Conservation (phyloP, 768 basidiomycete species). For the Leccinum imitatum region DNA sequence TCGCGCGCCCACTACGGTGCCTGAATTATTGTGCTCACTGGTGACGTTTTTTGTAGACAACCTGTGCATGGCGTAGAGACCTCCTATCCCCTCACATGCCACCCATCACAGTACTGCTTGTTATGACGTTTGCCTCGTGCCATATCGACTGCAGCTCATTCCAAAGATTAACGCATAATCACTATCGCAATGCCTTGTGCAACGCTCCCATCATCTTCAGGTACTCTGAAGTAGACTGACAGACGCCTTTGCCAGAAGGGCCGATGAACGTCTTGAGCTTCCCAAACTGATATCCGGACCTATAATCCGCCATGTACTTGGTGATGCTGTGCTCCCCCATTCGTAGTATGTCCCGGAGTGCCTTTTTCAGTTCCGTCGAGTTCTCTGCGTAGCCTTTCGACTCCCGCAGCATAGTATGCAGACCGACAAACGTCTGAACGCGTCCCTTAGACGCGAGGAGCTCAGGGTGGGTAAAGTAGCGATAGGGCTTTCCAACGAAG, state of each 20-base stretch:
- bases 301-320: conserved; percentile 40
- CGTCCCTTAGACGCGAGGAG: conserved; percentile 66
- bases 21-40: too few species aligned
- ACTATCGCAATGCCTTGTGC: conserved; percentile 21
- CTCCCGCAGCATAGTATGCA: conserved; percentile 33
- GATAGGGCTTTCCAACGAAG: conserved; percentile 62
- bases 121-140: background rate
- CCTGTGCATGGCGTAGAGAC: too few species aligned
- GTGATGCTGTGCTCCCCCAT: conserved; percentile 32
- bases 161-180: background rate
- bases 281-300: conserved; percentile 29
- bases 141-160: background rate
- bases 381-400: conserved; percentile 18
- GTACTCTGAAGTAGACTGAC: conserved; percentile 38
- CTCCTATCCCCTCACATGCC: too few species aligned
- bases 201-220: conserved; percentile 42
- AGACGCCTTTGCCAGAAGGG: conserved; percentile 40
- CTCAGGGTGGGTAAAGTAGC: conserved; percentile 61
- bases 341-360: conserved; percentile 32
- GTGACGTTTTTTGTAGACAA: too few species aligned
- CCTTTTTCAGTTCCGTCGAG: conserved; percentile 27
- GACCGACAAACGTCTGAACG: conserved; percentile 65
- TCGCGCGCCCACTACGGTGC: too few species aligned
- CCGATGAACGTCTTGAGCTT: conserved; percentile 39
- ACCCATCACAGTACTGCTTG: too few species aligned